phyloP scores from a whole-genome alignment of 257 asterid genomes.

The Salvia miltiorrhiza region DNA sequence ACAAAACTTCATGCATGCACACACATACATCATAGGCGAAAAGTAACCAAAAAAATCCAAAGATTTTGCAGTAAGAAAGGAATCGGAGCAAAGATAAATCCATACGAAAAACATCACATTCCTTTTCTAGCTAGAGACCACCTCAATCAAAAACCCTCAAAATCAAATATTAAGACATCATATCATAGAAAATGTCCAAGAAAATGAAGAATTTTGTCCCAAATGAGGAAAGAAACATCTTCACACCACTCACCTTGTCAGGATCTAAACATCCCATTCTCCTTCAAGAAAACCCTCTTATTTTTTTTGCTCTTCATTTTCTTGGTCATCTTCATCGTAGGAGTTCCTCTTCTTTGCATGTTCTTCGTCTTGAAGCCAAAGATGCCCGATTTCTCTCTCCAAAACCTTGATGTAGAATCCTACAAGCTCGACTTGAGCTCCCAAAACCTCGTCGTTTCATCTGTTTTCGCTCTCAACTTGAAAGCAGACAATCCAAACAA shows the following conservation, averaged over 20 bases:
- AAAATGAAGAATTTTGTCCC: slow-evolving; percentile 16
- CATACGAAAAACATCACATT: slow-evolving; percentile 44
- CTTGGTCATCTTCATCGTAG: slow-evolving; percentile 26
- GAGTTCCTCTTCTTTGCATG: slow-evolving; percentile 29
- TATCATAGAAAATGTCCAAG: slow-evolving; percentile 15
- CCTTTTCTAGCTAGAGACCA: slow-evolving; percentile 26
- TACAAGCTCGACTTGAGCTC: slow-evolving; percentile 39
- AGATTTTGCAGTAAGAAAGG: slow-evolving; percentile 47
- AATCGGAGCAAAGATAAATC: slow-evolving; percentile 26
- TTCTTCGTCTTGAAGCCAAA: slow-evolving; percentile 47
- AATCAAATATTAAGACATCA: slow-evolving; percentile 17
- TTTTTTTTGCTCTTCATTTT: slow-evolving; percentile 36
- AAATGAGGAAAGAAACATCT: slow-evolving; percentile 20
- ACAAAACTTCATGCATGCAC: slow-evolving; percentile 19
- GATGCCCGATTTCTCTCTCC: slow-evolving; percentile 48
- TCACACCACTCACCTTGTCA: neutral
- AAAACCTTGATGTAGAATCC: slow-evolving; percentile 39
- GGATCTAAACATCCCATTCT: slow-evolving; percentile 23
- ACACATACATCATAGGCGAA: neutral
- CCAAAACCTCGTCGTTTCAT: slow-evolving; percentile 40
- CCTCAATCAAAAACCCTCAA: slow-evolving; percentile 15
- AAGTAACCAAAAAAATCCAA: slow-evolving; percentile 8
- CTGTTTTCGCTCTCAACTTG: slow-evolving; percentile 36
- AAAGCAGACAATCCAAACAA: slow-evolving; percentile 54
- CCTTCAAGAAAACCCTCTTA: slow-evolving; percentile 33